Conservation (phyloP, 192 early-diverging fungal species). For the Linnemannia schmuckeri region DNA sequence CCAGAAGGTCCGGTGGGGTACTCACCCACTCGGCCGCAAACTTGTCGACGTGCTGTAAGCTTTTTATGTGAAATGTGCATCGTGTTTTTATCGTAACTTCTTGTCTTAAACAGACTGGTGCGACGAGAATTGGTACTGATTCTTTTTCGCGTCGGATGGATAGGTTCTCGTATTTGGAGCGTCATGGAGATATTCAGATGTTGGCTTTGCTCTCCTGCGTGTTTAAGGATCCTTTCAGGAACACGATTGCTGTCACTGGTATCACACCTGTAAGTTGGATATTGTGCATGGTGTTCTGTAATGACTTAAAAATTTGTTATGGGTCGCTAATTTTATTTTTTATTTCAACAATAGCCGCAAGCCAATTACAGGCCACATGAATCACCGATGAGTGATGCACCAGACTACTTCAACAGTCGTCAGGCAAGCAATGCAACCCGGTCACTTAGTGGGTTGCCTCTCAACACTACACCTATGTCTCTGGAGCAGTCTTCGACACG, state of each 20-base stretch:
- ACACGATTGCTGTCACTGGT: conserved; percentile 38
- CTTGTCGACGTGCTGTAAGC: conserved; percentile 68
- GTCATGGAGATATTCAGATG: conserved; percentile 75
- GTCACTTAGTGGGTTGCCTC: conserved; percentile 20
- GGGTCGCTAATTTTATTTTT: neutral
- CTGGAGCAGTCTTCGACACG: conserved; percentile 15
- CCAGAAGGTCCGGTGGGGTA: conserved; percentile 68
- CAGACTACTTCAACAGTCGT: conserved; percentile 49
- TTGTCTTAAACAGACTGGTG: neutral
- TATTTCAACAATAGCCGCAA: conserved; percentile 20
- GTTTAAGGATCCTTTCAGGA: conserved; percentile 62
- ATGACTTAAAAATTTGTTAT: neutral
- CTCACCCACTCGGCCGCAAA: conserved; percentile 69
- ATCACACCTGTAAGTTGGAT: conserved; percentile 34
- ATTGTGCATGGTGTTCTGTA: neutral
- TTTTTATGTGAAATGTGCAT: neutral
- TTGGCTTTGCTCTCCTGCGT: conserved; percentile 75
- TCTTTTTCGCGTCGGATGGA: neutral
- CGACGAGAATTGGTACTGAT: neutral
- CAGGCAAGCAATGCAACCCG: conserved; percentile 16
- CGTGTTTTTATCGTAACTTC: neutral
- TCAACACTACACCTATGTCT: conserved; percentile 44
- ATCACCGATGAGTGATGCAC: conserved; percentile 42
- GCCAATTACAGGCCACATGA: conserved; percentile 24
- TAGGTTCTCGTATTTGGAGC: conserved; percentile 67